phyloP scores from a whole-genome alignment of 306 rosid species.

The Citrullus amarus region DNA sequence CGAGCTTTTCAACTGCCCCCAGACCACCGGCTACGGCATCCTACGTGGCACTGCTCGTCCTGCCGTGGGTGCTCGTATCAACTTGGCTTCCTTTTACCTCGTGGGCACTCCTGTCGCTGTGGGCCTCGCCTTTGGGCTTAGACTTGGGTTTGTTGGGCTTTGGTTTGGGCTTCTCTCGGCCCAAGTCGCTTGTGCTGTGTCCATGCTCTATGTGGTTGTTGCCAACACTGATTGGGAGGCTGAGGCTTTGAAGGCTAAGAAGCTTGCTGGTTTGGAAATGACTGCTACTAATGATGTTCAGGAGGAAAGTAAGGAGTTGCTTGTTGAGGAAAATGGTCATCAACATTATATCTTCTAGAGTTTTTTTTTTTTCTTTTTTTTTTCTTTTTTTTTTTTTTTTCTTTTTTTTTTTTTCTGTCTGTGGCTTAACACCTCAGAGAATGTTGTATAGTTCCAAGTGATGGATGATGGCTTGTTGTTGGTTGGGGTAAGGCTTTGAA shows the following conservation, averaged over 20 bases:
- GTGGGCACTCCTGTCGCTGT: slow-evolving; percentile 86
- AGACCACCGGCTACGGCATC: slow-evolving; percentile 85
- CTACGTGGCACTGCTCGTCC: slow-evolving; percentile 80
- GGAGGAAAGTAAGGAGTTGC: slow-evolving; percentile 35
- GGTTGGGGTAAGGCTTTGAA: background rate
- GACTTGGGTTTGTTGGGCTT: slow-evolving; percentile 70
- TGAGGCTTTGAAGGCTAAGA: slow-evolving; percentile 67
- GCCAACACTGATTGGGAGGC: slow-evolving; percentile 71
- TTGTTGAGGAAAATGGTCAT: slow-evolving; percentile 27
- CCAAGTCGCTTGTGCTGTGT: slow-evolving; percentile 63
- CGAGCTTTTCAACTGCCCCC: slow-evolving; percentile 88
- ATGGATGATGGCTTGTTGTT: background rate
- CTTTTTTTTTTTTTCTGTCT: background rate
- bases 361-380: background rate
- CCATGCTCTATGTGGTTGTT: slow-evolving; percentile 56
- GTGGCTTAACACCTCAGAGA: background rate
- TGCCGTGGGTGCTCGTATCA: slow-evolving; percentile 50
- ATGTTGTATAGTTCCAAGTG: background rate
- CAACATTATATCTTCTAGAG: slow-evolving; percentile 23
- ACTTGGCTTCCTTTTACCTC: slow-evolving; percentile 55
- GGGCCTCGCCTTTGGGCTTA: slow-evolving; percentile 63
- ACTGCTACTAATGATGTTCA: background rate
- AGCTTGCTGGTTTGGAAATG: slow-evolving; percentile 37
- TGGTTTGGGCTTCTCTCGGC: slow-evolving; percentile 90
- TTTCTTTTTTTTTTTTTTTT: too few relatives aligned